A percentile compares a stretch with the other conserved stretches of the same genome.
phyloP scores from a whole-genome alignment of 768 basidiomycete species.

The Rhizopogon vulgaris region DNA sequence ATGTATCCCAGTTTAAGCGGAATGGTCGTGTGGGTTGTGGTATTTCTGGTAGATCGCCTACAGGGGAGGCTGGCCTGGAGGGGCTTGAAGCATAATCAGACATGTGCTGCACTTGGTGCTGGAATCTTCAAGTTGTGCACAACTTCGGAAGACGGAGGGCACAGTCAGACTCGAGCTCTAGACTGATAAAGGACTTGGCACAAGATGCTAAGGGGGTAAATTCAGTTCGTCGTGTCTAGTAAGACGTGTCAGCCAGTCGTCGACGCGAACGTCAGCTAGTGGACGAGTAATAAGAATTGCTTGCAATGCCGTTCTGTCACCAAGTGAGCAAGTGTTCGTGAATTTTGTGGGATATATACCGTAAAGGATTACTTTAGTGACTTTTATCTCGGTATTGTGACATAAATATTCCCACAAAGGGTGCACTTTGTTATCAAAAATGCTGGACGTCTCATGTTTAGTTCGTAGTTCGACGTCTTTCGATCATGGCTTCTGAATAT shows the following conservation, averaged over 20 bases:
- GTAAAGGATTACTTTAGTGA: background rate
- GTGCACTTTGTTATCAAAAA: background rate
- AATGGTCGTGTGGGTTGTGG: slow-evolving; percentile 49
- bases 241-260: background rate
- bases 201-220: background rate
- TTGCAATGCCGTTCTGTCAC: too few relatives aligned
- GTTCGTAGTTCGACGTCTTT: background rate
- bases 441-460: background rate
- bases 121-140: background rate
- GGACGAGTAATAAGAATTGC: background rate
- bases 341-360: background rate
- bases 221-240: background rate
- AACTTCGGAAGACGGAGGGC: background rate
- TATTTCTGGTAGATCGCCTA: slow-evolving; percentile 37
- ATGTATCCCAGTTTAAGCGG: slow-evolving; percentile 71
- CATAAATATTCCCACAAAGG: background rate
- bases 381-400: background rate
- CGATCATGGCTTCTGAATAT: slow-evolving; percentile 3
- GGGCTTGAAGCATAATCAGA: slow-evolving; percentile 44
- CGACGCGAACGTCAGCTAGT: background rate
- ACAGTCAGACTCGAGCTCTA: background rate
- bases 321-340: too few relatives aligned
- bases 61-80: slow-evolving; percentile 54
- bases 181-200: background rate
- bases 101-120: slow-evolving; percentile 15